Percentiles rank a stretch among this genome's conserved stretches.
phyloP scores from a whole-genome alignment of 1,139 yeast genomes.

The Scheffersomyces parashehatae region DNA sequence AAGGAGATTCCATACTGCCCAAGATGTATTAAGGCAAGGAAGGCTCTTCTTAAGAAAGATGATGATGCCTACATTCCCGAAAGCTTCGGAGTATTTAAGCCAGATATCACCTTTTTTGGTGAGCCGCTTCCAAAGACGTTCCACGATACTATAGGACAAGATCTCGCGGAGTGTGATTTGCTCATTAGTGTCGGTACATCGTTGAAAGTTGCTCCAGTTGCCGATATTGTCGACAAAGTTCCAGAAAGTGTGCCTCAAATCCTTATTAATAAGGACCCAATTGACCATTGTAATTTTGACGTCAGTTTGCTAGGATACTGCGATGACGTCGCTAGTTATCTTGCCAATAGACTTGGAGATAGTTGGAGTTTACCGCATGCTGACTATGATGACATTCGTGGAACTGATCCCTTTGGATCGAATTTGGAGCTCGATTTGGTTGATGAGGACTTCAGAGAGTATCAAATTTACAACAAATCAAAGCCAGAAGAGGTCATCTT shows the following conservation, averaged over 20 bases:
- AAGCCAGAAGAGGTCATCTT: neutral
- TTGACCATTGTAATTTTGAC: constrained; percentile 69
- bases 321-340: constrained; percentile 77
- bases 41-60: constrained; percentile 34
- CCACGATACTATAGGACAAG: constrained; percentile 61
- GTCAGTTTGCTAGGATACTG: constrained; percentile 79
- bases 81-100: constrained; percentile 87
- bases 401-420: constrained; percentile 12
- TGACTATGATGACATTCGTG: constrained; percentile 20
- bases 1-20: constrained; percentile 75
- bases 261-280: constrained; percentile 76
- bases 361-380: constrained; percentile 68
- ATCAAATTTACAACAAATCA: constrained; percentile 9
- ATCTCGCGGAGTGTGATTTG: constrained; percentile 66
- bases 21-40: constrained; percentile 47
- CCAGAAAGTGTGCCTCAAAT: constrained; percentile 79
- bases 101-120: constrained; percentile 94
- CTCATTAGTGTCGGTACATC: constrained; percentile 91
- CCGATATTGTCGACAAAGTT: constrained; percentile 70
- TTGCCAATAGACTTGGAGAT: constrained; percentile 45
- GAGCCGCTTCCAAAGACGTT: constrained; percentile 79
- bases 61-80: constrained; percentile 31
- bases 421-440: constrained; percentile 20
- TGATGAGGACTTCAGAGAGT: constrained; percentile 21
- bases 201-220: constrained; percentile 89